These are phyloP conservation scores for Nakazawaea molendinolei DNA, from an alignment of 805 yeast species.

Conservation along the genomic window DNA sequence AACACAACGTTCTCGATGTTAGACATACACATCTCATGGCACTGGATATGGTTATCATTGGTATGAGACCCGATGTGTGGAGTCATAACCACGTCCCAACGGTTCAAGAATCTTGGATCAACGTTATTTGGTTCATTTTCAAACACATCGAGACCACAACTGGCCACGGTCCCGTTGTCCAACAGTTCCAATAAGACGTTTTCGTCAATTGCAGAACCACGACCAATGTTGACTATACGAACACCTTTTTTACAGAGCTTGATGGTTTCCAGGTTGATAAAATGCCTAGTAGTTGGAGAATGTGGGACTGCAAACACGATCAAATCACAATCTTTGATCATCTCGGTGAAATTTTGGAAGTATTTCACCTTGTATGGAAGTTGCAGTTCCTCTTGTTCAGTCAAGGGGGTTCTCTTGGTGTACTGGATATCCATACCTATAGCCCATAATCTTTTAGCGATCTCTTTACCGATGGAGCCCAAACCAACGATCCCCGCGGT, in stretches of 20 bases:
- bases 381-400: constrained; percentile 16
- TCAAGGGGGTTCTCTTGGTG: constrained; percentile 38
- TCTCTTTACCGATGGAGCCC: constrained; percentile 53
- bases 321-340: constrained; percentile 38
- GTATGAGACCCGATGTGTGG: constrained; percentile 65
- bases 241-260: constrained; percentile 30
- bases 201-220: constrained; percentile 51
- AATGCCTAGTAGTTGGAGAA: constrained; percentile 41
- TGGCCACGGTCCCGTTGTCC: constrained; percentile 38
- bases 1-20: constrained; percentile 35
- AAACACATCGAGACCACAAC: constrained; percentile 57
- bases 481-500: constrained; percentile 51
- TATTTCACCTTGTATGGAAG: constrained; percentile 31
- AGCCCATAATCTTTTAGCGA: constrained; percentile 41
- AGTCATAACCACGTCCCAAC: constrained; percentile 42
- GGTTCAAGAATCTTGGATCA: constrained; percentile 20
- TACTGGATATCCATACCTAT: constrained; percentile 57
- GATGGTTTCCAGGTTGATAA: constrained; percentile 37
- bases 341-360: constrained; percentile 27
- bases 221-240: constrained; percentile 51
- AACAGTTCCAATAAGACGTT: constrained; percentile 40
- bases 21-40: constrained; percentile 37
- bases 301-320: constrained; percentile 55
- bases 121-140: constrained; percentile 47
- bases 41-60: constrained; percentile 33